Conservation (phyloP, 2,329 filamentous ascomycete genomes). For the Pyrenophora tritici-repentis region DNA sequence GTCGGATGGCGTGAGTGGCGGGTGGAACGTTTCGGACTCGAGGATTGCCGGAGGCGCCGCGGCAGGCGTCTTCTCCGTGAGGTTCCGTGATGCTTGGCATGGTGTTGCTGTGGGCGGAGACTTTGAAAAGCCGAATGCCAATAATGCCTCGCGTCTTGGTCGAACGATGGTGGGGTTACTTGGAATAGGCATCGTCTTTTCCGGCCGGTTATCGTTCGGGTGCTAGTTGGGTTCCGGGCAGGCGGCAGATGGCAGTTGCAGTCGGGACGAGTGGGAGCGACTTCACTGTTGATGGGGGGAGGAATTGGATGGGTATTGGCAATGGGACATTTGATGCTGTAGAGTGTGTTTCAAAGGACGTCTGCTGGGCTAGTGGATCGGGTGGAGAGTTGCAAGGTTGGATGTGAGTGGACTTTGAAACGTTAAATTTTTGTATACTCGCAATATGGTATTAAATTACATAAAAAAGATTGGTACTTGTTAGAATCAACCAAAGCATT, state of each 20-base stretch:
- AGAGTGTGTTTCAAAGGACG: constrained; percentile 21
- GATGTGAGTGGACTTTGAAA: not conserved
- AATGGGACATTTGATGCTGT: constrained; percentile 39
- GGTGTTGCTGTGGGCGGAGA: constrained; percentile 38
- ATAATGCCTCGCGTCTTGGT: constrained; percentile 29
- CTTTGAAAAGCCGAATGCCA: constrained; percentile 28
- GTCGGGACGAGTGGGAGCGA: constrained; percentile 38
- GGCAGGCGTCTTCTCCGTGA: constrained; percentile 37
- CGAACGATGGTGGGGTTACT: constrained; percentile 27
- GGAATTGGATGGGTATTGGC: constrained; percentile 27
- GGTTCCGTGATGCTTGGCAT: constrained; percentile 29
- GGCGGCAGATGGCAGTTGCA: constrained; percentile 22
- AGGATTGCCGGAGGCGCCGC: constrained; percentile 30
- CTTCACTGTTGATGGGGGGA: constrained; percentile 35
- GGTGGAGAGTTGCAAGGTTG: constrained; percentile 26
- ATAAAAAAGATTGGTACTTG: no score
- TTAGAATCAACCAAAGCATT: no score
- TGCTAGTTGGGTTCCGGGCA: constrained; percentile 30
- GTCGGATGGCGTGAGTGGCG: constrained; percentile 8
- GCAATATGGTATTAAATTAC: no score
- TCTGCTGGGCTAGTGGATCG: constrained; percentile 37
- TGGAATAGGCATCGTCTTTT: constrained; percentile 30
- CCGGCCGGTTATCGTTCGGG: constrained; percentile 36
- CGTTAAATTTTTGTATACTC: no score
- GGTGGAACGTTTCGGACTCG: constrained; percentile 29